phyloP scores from a whole-genome alignment of 352 stramenopile genomes.

The Globisporangium megalacanthum region DNA sequence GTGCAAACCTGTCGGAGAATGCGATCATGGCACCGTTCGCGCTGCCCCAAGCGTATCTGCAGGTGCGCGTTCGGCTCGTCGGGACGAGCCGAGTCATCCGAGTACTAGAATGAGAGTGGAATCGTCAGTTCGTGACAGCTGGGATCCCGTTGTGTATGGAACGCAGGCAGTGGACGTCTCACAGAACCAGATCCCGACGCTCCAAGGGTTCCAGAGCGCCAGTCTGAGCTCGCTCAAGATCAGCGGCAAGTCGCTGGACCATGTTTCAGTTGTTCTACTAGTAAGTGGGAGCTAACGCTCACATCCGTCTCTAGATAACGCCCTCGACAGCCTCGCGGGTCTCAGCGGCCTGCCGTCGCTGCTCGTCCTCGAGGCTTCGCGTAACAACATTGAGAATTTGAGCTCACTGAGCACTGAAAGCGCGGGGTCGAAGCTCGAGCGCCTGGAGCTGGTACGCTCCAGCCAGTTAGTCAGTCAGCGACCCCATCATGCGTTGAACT shows the following conservation, averaged over 20 bases:
- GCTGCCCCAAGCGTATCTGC: constrained; percentile 54
- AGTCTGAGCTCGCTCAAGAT: constrained; percentile 55
- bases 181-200: constrained; percentile 53
- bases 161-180: constrained; percentile 59
- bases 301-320: constrained; percentile 29
- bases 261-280: not conserved
- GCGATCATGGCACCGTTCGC: constrained; percentile 23
- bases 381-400: constrained; percentile 50
- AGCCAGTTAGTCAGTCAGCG: too few relatives aligned
- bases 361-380: constrained; percentile 44
- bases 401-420: constrained; percentile 27
- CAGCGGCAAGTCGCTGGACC: constrained; percentile 26
- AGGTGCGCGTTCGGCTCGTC: constrained; percentile 19
- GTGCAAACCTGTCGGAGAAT: constrained; percentile 55
- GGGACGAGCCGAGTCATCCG: not conserved
- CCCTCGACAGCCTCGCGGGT: constrained; percentile 40
- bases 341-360: constrained; percentile 41
- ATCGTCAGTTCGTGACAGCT: too few relatives aligned
- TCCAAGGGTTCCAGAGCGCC: constrained; percentile 44
- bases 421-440: constrained; percentile 33
- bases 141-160: too few relatives aligned
- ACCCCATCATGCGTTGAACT: not conserved
- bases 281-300: too few relatives aligned
- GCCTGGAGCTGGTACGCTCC: constrained; percentile 36
- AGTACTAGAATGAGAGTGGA: too few relatives aligned